Evolutionary conservation across 176 grass and related monocot species (phyloP), one percentile per base, ranked within the genome.

Genomic region (Oryza australiensis): DNA sequence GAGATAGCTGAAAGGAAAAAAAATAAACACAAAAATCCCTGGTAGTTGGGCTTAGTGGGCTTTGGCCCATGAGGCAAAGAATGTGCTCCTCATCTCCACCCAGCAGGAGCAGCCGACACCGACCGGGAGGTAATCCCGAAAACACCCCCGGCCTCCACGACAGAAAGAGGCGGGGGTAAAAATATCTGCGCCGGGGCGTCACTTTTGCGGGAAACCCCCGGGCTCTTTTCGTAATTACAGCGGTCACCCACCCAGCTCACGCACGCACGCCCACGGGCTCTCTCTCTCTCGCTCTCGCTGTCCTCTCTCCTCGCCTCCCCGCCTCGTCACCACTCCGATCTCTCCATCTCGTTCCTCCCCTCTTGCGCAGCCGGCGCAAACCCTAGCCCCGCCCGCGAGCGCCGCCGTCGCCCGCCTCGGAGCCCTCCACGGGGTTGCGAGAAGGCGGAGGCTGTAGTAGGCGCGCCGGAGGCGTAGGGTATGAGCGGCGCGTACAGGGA

Each of bases 401-500:
- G 78, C 87, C 78, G 60, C 37, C 60, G 0, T 18, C 64, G 28
- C 3, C 64, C 16, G 71, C 26, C 70, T 29, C 8, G 43, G 43
- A 12, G 28, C 9, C 76, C 13, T 68, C 57, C 18, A 7, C 27
- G 20, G 38, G 69, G n/a, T 69, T 46, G 32, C 79, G 12, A 23
- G 55, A 12, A 24, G 65, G 65, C 65, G 48, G 32, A 75, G 60
- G 22, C 15, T 9, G 46, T 59, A 20, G 48, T 5, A 5, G 11
- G 20, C 5, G 8, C 15, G 23, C 33, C 28, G 70, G 32, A 15
- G 43, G 48, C 2, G 48, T 13, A 4, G 81, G n/a, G n/a, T 68
- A 78, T 57, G 74, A 83, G 83, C 74, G 67, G 74, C 69, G 81
- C 84, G 84, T 88, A 88, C 79, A 84, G 81, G 90, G 92, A 93